Conservation (phyloP, 2,329 filamentous ascomycete species). For the Leptographium wingfieldii region DNA sequence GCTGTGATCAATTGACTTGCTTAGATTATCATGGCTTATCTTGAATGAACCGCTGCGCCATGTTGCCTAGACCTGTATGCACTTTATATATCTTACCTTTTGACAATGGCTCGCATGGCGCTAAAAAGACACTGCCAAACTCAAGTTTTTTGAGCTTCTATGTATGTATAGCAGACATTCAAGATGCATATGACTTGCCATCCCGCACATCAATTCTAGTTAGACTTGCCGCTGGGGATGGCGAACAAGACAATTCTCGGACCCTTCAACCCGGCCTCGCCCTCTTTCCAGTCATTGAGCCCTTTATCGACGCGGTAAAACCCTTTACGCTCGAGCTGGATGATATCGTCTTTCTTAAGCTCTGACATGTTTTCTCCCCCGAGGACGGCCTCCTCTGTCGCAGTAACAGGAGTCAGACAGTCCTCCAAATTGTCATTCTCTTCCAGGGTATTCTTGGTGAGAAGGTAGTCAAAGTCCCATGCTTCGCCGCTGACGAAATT, state of each 20-base stretch:
- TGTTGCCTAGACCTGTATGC: no score
- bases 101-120: no score
- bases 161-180: no score
- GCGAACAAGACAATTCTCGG: slow-evolving; percentile 41
- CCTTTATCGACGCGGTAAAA: slow-evolving; percentile 77
- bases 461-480: slow-evolving; percentile 89
- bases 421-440: slow-evolving; percentile 79
- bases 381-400: slow-evolving; percentile 59
- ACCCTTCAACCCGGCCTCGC: slow-evolving; percentile 34
- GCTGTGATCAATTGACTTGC: no score
- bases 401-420: slow-evolving; percentile 65
- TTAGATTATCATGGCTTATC: no score
- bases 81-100: no score
- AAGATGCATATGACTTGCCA: no score
- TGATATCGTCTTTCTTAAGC: slow-evolving; percentile 78
- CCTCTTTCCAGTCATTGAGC: slow-evolving; percentile 34
- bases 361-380: slow-evolving; percentile 70
- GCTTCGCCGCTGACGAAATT: slow-evolving; percentile 71
- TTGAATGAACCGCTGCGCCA: no score
- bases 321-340: slow-evolving; percentile 88
- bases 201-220: slow-evolving; percentile 17
- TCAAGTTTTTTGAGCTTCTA: no score
- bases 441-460: slow-evolving; percentile 89
- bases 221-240: slow-evolving; percentile 43
- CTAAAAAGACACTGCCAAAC: no score